Conservation (phyloP, 257 asterid species). For the Leonotis leonurus region DNA sequence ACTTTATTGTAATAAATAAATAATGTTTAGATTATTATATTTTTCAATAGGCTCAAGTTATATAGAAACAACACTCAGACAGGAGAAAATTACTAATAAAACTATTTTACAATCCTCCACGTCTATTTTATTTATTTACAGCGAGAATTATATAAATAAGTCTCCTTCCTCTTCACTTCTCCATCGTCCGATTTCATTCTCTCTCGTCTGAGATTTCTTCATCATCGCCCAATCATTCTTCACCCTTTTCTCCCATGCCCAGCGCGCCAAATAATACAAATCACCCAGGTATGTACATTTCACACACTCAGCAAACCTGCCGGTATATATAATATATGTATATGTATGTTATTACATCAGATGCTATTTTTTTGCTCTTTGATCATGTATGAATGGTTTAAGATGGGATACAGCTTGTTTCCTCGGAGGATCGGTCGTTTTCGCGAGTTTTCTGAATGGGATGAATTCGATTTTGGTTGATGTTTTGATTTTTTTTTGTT, state of each 20-base stretch:
- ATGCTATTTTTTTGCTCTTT: background rate
- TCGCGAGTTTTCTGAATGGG: background rate
- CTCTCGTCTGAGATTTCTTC: no score
- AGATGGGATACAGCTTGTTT: background rate
- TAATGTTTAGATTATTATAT: no score
- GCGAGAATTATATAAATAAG: constrained; percentile 16
- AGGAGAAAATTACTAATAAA: no score
- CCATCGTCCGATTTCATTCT: constrained; percentile 57
- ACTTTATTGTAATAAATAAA: no score
- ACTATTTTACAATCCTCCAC: no score
- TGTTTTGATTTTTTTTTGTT: background rate
- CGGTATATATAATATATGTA: no score
- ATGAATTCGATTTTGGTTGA: background rate
- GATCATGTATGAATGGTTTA: background rate
- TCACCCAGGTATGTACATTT: constrained; percentile 9
- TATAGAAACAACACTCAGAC: no score
- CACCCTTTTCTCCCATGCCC: background rate
- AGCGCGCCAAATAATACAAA: constrained; percentile 68
- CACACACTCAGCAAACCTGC: background rate
- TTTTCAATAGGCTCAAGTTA: no score
- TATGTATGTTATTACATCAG: no score
- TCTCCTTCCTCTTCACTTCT: constrained; percentile 38
- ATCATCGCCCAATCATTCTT: no score
- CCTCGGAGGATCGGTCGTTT: background rate
- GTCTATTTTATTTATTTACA: background rate